Conservation (phyloP, 2,329 filamentous ascomycete species). For the Fusarium chuoi region DNA sequence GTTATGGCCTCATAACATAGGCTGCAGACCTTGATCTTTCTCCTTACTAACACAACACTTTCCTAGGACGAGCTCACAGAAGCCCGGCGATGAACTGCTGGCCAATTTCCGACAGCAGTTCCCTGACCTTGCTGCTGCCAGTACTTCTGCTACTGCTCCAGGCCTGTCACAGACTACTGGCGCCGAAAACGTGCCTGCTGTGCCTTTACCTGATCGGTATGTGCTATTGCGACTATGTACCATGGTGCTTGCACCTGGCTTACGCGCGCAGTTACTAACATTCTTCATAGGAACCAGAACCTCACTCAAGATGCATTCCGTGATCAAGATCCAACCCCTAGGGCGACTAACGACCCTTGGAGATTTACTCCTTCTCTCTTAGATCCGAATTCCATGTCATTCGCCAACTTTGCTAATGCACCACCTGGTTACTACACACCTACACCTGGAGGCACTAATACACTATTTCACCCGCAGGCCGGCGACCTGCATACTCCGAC, state of each 20-base stretch:
- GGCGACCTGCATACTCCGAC: slow-evolving; percentile 89
- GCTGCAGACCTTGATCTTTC: background rate
- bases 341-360: slow-evolving; percentile 83
- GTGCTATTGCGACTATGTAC: background rate
- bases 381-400: slow-evolving; percentile 85
- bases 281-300: slow-evolving; percentile 32
- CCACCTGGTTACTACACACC: slow-evolving; percentile 88
- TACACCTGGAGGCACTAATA: slow-evolving; percentile 82
- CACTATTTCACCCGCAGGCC: slow-evolving; percentile 83
- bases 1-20: background rate
- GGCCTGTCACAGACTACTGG: slow-evolving; percentile 51
- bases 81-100: slow-evolving; percentile 86
- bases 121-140: slow-evolving; percentile 72
- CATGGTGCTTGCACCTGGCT: background rate
- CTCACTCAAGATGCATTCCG: slow-evolving; percentile 54
- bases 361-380: slow-evolving; percentile 89
- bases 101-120: slow-evolving; percentile 86
- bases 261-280: slow-evolving; percentile 23
- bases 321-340: slow-evolving; percentile 85
- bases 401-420: slow-evolving; percentile 81
- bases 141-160: slow-evolving; percentile 56
- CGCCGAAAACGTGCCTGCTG: slow-evolving; percentile 39
- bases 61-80: slow-evolving; percentile 78
- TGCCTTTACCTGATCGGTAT: slow-evolving; percentile 45
- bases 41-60: slow-evolving; percentile 5